Percentiles rank a stretch among this genome's conserved stretches.
phyloP scores from a whole-genome alignment of 1,139 yeast genomes.

The Geotrichum macrosporum region DNA sequence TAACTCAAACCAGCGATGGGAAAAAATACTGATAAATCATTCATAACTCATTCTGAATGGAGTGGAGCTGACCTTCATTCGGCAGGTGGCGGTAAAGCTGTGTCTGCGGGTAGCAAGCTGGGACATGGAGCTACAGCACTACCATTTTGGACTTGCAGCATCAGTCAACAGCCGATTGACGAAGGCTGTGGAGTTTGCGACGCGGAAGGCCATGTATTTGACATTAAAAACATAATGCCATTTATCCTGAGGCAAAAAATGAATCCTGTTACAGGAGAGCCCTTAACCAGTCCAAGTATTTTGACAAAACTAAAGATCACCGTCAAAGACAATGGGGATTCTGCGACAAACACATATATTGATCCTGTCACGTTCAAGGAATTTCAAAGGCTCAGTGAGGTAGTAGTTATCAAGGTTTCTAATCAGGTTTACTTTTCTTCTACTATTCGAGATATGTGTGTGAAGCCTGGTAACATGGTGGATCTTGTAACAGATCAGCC shows the following conservation, averaged over 20 bases:
- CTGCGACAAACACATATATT: conserved; percentile 32
- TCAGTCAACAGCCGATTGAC: conserved; percentile 37
- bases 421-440: conserved; percentile 38
- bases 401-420: conserved; percentile 34
- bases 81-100: conserved; percentile 29
- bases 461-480: conserved; percentile 33
- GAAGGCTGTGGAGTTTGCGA: conserved; percentile 34
- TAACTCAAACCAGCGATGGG: conserved; percentile 32
- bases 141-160: conserved; percentile 39
- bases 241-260: conserved; percentile 33
- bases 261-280: conserved; percentile 38
- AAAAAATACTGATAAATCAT: conserved; percentile 40
- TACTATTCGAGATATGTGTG: conserved; percentile 35
- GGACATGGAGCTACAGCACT: conserved; percentile 25
- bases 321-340: no score
- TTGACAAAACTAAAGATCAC: conserved; percentile 34
- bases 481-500: conserved; percentile 37
- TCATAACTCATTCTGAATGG: conserved; percentile 40
- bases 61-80: conserved; percentile 33
- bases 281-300: conserved; percentile 26
- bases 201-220: conserved; percentile 36
- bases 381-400: conserved; percentile 32
- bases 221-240: conserved; percentile 35
- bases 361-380: conserved; percentile 39
- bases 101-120: conserved; percentile 15